A percentile compares a stretch with the other conserved stretches of the same genome.
Evolutionary conservation across 805 yeast genomes (phyloP).

Genomic region (Ogataea corticis): DNA sequence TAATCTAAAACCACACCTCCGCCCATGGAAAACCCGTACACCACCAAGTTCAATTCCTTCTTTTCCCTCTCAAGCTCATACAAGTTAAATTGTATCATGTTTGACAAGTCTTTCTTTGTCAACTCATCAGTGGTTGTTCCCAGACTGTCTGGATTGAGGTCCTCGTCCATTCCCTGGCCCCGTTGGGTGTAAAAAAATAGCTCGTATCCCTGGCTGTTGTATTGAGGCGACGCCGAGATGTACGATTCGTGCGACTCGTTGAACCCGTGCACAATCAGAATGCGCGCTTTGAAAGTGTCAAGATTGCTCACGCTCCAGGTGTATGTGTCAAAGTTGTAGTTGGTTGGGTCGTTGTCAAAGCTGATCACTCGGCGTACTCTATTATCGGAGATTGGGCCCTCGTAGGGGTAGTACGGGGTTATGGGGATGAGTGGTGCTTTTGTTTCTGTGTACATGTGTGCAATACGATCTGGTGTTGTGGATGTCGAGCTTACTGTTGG

Average conservation of each 20-base stretch:
- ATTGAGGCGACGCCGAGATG: slow-evolving; percentile 51
- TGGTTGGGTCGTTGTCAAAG: slow-evolving; percentile 3
- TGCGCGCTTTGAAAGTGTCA: slow-evolving; percentile 45
- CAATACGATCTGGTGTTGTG: too few relatives aligned
- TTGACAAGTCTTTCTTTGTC: slow-evolving; percentile 58
- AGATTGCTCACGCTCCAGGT: slow-evolving; percentile 14
- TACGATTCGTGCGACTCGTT: slow-evolving; percentile 56
- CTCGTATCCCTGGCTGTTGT: slow-evolving; percentile 57
- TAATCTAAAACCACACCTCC: slow-evolving; percentile 70
- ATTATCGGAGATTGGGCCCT: slow-evolving; percentile 2
- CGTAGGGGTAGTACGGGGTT: slow-evolving; percentile 4
- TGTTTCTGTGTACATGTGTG: too few relatives aligned
- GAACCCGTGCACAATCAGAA: slow-evolving; percentile 70
- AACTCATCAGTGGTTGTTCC: slow-evolving; percentile 62
- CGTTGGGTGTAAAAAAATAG: slow-evolving; percentile 70
- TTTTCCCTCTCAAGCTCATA: slow-evolving; percentile 32
- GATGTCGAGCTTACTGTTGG: too few relatives aligned
- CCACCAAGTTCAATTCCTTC: slow-evolving; percentile 41
- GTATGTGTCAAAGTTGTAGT: slow-evolving; percentile 21
- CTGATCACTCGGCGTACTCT: slow-evolving; percentile 2
- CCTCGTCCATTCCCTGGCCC: slow-evolving; percentile 64
- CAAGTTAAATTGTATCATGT: slow-evolving; percentile 47
- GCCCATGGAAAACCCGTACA: slow-evolving; percentile 81
- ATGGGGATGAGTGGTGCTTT: slow-evolving; percentile 6
- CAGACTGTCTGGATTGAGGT: slow-evolving; percentile 45